These are phyloP conservation scores for Periconia digitata DNA, from an alignment of 2,329 filamentous ascomycete species.

Conservation along the genomic window DNA sequence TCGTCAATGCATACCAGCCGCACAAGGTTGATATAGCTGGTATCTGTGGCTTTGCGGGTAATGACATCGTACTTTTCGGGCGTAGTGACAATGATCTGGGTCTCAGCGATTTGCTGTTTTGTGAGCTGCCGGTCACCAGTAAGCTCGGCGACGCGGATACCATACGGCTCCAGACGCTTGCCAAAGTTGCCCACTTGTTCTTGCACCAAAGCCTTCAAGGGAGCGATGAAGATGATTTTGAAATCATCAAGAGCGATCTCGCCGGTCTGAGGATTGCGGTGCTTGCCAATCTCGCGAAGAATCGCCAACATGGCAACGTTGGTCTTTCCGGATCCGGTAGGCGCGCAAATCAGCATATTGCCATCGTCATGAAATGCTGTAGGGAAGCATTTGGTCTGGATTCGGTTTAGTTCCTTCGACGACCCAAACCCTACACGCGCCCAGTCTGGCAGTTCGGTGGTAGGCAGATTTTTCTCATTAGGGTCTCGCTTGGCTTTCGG, in stretches of 20 bases:
- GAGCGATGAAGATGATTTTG: constrained; percentile 98
- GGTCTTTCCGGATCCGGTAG: constrained; percentile 96
- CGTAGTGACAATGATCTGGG: constrained; percentile 96
- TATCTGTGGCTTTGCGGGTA: constrained; percentile 93
- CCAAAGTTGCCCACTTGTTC: constrained; percentile 99
- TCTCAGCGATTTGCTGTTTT: constrained; percentile 97
- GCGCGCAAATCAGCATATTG: constrained; percentile 97
- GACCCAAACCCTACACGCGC: constrained; percentile 81
- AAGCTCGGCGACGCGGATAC: constrained; percentile 90
- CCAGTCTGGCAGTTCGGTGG: constrained; percentile 91
- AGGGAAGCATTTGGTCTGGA: constrained; percentile 91
- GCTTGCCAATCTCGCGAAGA: constrained; percentile 93
- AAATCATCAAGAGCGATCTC: constrained; percentile 94
- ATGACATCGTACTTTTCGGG: constrained; percentile 99
- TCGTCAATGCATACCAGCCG: constrained; percentile 96
- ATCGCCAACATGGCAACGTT: constrained; percentile 98
- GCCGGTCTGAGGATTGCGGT: constrained; percentile 85
- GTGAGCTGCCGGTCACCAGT: constrained; percentile 98
- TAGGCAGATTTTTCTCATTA: constrained; percentile 77
- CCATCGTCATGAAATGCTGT: constrained; percentile 91
- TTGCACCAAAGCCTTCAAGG: constrained; percentile 91
- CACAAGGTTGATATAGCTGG: constrained; percentile 96
- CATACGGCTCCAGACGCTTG: constrained; percentile 84
- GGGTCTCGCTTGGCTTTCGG: constrained; percentile 86
- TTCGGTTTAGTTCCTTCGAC: constrained; percentile 86